Evolutionary conservation across 768 basidiomycete genomes (phyloP), one percentile per base, ranked within the genome.

Genomic region (Kwoniella newhampshirensis): DNA sequence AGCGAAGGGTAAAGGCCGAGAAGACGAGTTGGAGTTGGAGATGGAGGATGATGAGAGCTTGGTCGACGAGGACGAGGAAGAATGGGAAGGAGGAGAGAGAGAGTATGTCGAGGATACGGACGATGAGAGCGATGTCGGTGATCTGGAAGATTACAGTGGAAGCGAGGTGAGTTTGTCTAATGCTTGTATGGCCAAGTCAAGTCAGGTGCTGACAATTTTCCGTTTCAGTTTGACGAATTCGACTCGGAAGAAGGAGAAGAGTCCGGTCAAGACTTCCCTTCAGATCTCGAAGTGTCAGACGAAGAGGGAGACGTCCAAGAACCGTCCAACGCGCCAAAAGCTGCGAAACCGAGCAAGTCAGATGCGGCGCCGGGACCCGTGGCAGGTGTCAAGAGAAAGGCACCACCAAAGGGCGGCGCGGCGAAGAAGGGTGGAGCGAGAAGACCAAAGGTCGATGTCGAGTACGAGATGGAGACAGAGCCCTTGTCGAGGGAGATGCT

Each of bases 391-490:
- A 68, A 71, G 61, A 53, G 63, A 46, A 58, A 51, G 66, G 18
- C 23, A 54, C 52, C 52, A 15, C 52, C 52, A 43, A 54, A 54
- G 43, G 52, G 52, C 7, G 43, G 12, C 20, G 28, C 52, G 12
- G 32, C 32, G 7, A 32, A 32, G 32, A 54, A 54, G 46, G 40
- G 48, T 13, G 45, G 51, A 32, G 46, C 57, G 30, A 55, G 48
- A 59, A 23, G 68, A 52, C 87, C 91, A 13, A 81, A 86, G 63
- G 87, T 98, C 70, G 90, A 97, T 75, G 87, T 98, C 68, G 94
- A 97, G 77, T 96, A 96, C 84, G 93, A 98, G 76, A 85, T 89
- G 74, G 93, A 96, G 79, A 81, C 87, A 77, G 90, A 77, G 57
- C 78, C 77, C 25, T 63, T 77, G 46, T 71, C 71, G n/a, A 75